Percentiles rank a stretch among this genome's conserved stretches.
These are phyloP conservation scores for Haematococcus lacustris DNA, from an alignment of 139 green algal species.

Conservation along the genomic window DNA sequence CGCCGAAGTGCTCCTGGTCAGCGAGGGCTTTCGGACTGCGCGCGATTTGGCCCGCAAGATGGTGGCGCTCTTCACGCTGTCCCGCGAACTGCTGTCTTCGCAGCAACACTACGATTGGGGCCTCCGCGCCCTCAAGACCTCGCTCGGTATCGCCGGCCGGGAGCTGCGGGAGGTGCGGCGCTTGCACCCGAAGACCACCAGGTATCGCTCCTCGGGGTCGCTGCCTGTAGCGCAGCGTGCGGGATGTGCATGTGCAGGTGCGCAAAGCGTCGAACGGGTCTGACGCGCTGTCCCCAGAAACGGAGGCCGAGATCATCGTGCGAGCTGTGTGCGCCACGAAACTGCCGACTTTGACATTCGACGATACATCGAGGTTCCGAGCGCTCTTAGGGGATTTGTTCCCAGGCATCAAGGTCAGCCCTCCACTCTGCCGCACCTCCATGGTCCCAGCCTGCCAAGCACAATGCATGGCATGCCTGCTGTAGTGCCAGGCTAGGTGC, in stretches of 20 bases:
- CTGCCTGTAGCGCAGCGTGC: too few relatives aligned
- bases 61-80: slow-evolving; percentile 58
- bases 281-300: too few relatives aligned
- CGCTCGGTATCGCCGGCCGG: slow-evolving; percentile 50
- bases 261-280: too few relatives aligned
- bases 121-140: slow-evolving; percentile 48
- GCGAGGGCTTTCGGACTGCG: slow-evolving; percentile 61
- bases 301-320: slow-evolving; percentile 58
- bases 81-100: slow-evolving; percentile 52
- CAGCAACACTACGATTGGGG: slow-evolving; percentile 85
- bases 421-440: too few relatives aligned
- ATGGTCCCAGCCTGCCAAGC: too few relatives aligned
- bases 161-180: slow-evolving; percentile 46
- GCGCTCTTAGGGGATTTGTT: slow-evolving; percentile 51
- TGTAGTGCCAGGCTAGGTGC: too few relatives aligned
- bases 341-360: slow-evolving; percentile 66
- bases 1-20: slow-evolving; percentile 60
- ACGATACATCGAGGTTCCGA: slow-evolving; percentile 42
- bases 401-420: slow-evolving; percentile 27
- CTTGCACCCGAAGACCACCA: too few relatives aligned
- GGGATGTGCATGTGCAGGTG: too few relatives aligned
- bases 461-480: too few relatives aligned
- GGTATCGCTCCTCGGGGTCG: too few relatives aligned
- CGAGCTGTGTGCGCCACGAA: slow-evolving; percentile 63
- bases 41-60: slow-evolving; percentile 51